Conservation (phyloP, 73 alveolate species). For the Paramecium octaurelia region DNA sequence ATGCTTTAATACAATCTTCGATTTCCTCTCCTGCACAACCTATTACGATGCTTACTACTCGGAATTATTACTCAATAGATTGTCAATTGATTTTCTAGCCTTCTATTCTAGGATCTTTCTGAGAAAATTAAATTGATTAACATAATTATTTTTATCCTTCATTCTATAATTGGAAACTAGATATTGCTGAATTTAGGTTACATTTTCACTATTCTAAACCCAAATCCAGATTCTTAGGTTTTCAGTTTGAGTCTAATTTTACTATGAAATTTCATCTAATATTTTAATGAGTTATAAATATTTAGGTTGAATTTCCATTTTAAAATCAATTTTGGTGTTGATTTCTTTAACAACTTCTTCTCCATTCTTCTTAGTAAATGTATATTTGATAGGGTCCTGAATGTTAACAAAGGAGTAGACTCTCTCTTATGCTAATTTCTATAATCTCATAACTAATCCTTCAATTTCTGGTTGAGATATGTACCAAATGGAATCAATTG, state of each 20-base stretch:
- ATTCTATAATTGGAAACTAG: not conserved
- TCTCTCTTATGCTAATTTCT: not conserved
- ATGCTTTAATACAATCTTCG: not conserved
- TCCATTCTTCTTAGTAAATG: not conserved
- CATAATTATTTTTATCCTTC: not conserved
- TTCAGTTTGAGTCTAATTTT: not conserved
- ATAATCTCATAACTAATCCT: not conserved
- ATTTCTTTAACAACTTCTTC: not conserved
- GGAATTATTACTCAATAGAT: not conserved
- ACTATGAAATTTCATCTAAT: not conserved
- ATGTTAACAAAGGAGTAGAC: not conserved
- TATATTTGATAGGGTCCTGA: not conserved
- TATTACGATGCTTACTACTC: not conserved
- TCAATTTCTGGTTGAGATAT: not conserved
- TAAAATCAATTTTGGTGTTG: slow-evolving; percentile 7
- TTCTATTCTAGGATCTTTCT: not conserved
- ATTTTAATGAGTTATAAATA: not conserved
- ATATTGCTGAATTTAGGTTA: not conserved
- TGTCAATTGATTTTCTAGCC: not conserved
- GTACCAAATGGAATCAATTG: slow-evolving; percentile 8
- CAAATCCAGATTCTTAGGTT: slow-evolving; percentile 31
- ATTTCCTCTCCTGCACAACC: not conserved
- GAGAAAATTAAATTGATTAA: slow-evolving; percentile 15
- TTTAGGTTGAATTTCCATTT: not conserved
- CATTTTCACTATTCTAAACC: not conserved